phyloP scores from a whole-genome alignment of 106 monocot genomes.

The Narthecium ossifragum region DNA sequence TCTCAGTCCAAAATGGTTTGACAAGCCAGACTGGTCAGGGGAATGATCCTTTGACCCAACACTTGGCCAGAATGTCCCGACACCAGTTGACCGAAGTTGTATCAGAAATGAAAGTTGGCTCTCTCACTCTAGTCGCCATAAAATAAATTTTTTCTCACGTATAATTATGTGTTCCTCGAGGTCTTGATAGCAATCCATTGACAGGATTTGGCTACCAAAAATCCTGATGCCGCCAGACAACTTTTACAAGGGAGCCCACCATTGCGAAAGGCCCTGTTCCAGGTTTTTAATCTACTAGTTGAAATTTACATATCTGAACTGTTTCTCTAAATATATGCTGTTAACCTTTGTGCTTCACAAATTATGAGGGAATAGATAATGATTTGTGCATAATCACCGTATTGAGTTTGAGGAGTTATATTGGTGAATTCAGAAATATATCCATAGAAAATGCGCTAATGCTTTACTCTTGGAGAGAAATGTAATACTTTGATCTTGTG shows the following conservation, averaged over 20 bases:
- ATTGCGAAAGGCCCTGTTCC: slow-evolving; percentile 79
- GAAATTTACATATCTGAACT: background rate
- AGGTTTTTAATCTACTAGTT: slow-evolving; percentile 37
- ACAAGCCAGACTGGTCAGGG: slow-evolving; percentile 32
- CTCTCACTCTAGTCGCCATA: background rate
- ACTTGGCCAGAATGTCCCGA: slow-evolving; percentile 72
- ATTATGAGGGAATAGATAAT: too few relatives aligned
- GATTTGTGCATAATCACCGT: background rate
- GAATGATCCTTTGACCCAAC: slow-evolving; percentile 72
- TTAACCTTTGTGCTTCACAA: background rate
- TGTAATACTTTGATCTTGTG: background rate
- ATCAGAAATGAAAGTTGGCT: slow-evolving; percentile 74
- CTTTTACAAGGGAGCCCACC: slow-evolving; percentile 50
- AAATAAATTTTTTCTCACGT: background rate
- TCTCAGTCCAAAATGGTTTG: slow-evolving; percentile 25
- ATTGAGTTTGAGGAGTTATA: background rate
- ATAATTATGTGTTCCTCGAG: background rate
- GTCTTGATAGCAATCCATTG: slow-evolving; percentile 10
- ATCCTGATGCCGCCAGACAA: slow-evolving; percentile 40
- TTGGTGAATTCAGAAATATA: background rate
- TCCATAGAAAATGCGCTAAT: too few relatives aligned
- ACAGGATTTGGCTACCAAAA: slow-evolving; percentile 58
- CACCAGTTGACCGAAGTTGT: slow-evolving; percentile 62
- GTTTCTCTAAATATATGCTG: background rate
- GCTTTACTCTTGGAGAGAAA: background rate